Percentiles rank a stretch among this genome's conserved stretches.
These are phyloP conservation scores for Sedum album DNA, from an alignment of 164 flowering plant species.

Conservation along the genomic window DNA sequence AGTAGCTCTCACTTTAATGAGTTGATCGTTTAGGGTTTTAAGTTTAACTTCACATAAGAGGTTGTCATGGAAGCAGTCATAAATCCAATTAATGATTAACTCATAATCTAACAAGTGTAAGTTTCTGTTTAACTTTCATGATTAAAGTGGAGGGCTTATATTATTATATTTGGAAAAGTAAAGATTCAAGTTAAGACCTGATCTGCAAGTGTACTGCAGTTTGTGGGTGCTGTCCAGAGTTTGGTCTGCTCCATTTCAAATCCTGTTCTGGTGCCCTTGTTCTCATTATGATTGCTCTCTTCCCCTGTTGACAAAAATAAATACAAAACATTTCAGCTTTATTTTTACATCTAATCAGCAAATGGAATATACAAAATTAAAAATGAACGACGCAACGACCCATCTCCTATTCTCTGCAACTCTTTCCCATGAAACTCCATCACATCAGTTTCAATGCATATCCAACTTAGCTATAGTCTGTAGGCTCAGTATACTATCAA, in stretches of 20 bases:
- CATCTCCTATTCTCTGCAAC: neutral
- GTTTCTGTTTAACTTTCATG: neutral
- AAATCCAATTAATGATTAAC: neutral
- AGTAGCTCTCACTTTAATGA: neutral
- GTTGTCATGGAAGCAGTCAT: neutral
- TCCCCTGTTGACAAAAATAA: slow-evolving; percentile 35
- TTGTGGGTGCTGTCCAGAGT: slow-evolving; percentile 45
- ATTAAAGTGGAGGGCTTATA: neutral
- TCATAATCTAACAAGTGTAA: neutral
- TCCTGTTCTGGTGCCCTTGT: slow-evolving; percentile 19
- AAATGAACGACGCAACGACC: no score
- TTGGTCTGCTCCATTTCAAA: slow-evolving; percentile 53
- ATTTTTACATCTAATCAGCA: neutral
- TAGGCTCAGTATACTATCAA: neutral
- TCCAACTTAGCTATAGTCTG: neutral
- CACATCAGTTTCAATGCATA: neutral
- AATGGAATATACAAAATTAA: neutral
- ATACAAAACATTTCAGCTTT: slow-evolving; percentile 18
- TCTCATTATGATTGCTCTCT: slow-evolving; percentile 14
- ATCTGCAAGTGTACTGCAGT: slow-evolving; percentile 37
- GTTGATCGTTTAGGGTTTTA: slow-evolving; percentile 3
- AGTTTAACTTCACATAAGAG: neutral
- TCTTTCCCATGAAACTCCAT: neutral
- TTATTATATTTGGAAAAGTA: slow-evolving; percentile 1
- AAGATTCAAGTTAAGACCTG: slow-evolving; percentile 24